Evolutionary conservation across 768 basidiomycete species (phyloP).

Genomic region (Polyporus arcularius): DNA sequence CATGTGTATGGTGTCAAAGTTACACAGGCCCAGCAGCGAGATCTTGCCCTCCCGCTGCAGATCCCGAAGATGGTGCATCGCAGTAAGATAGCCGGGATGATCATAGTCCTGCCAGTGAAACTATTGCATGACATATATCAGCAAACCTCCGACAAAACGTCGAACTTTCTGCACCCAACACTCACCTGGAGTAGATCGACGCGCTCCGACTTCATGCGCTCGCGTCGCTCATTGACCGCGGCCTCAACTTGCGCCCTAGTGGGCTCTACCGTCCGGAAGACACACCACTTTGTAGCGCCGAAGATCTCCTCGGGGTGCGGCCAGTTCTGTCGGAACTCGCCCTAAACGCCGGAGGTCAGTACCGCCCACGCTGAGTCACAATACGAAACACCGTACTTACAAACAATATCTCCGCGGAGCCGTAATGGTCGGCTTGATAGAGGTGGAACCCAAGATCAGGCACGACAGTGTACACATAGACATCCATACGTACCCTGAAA

Average conservation of each 20-base stretch:
- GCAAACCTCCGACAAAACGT: neutral
- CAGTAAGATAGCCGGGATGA: constrained; percentile 48
- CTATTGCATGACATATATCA: constrained; percentile 36
- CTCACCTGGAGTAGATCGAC: constrained; percentile 75
- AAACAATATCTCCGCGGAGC: constrained; percentile 80
- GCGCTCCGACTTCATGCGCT: constrained; percentile 57
- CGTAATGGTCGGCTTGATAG: constrained; percentile 79
- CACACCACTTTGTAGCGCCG: constrained; percentile 87
- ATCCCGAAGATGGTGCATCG: constrained; percentile 54
- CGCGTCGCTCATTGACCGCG: constrained; percentile 68
- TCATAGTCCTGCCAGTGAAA: constrained; percentile 81
- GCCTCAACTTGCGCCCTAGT: constrained; percentile 59
- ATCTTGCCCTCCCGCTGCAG: constrained; percentile 64
- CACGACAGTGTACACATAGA: constrained; percentile 2
- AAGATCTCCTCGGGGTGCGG: constrained; percentile 45
- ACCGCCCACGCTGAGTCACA: neutral
- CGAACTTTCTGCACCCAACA: neutral
- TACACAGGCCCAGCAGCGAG: constrained; percentile 71
- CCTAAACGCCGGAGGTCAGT: constrained; percentile 43
- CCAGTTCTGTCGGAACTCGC: constrained; percentile 57
- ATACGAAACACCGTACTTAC: constrained; percentile 51
- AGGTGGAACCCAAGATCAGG: neutral
- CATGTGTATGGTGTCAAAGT: constrained; percentile 74
- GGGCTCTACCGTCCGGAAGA: constrained; percentile 57
- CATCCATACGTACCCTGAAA: constrained; percentile 10